A percentile compares a stretch with the other conserved stretches of the same genome.
Evolutionary conservation across 2,329 filamentous ascomycete species (phyloP).

Genomic region (Cordyceps farinosa): DNA sequence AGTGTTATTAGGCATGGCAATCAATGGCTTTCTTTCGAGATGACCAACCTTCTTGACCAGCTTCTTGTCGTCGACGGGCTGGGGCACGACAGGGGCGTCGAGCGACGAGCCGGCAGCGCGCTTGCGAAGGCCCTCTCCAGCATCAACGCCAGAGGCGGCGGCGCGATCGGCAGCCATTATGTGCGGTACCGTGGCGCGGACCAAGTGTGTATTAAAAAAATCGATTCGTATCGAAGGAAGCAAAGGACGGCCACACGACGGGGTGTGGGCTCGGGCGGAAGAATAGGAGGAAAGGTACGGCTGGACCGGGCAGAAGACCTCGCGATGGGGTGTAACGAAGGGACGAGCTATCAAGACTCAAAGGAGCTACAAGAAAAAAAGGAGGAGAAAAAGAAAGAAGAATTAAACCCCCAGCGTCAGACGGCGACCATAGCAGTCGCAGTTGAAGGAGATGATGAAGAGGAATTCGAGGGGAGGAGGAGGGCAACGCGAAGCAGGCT

Average conservation of each 20-base stretch:
- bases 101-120: constrained; percentile 44
- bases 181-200: not conserved
- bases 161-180: constrained; percentile 54
- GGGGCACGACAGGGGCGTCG: constrained; percentile 32
- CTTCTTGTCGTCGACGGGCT: constrained; percentile 56
- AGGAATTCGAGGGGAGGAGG: not conserved
- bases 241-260: constrained; percentile 1
- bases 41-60: constrained; percentile 50
- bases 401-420: constrained; percentile 16
- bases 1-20: not conserved
- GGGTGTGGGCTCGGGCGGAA: constrained; percentile 6
- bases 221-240: constrained; percentile 9
- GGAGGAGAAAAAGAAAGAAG: constrained; percentile 23
- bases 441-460: constrained; percentile 12
- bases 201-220: not conserved
- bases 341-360: constrained; percentile 37
- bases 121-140: constrained; percentile 53
- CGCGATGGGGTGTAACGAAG: constrained; percentile 27
- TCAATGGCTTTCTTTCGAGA: not conserved
- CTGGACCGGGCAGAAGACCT: constrained; percentile 22
- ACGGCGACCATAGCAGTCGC: constrained; percentile 21
- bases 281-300: constrained; percentile 17
- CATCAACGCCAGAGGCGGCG: constrained; percentile 58
- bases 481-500: constrained; percentile 7
- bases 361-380: constrained; percentile 18